Evolutionary conservation across 805 yeast species (phyloP), one percentile per base, ranked within the genome.

Genomic region (Priceomyces medius): DNA sequence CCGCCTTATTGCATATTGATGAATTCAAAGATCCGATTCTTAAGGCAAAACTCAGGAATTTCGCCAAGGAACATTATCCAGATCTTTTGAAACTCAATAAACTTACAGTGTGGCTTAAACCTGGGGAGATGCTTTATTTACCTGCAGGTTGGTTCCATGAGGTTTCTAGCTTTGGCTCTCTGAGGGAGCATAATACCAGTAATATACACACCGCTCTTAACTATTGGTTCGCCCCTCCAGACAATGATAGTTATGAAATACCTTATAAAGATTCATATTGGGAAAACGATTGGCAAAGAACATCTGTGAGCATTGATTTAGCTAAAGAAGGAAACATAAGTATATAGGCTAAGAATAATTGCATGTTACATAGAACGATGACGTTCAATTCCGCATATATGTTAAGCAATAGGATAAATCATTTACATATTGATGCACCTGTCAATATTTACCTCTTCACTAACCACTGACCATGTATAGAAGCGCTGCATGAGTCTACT

Each of bases 61-160:
- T 70, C 35, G 73, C 77, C 1, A 47, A 64, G n/a, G 40, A 47
- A 3, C 56, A 66, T 21, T 83, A 75, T 59, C 85, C 85, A 0
- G 66, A 70, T 1, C 66, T 81, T 38, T 53, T 70, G 31, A 45
- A 60, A 1, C 64, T 79, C 1, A 58, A 65, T 14, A 66, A 69
- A 35, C 53, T 73, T 12, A 64, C 71, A 13, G 79, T 80, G 1
- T 65, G 73, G 54, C 48, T 85, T 20, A 54, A 71, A 20, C 80
- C 83, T 0, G 88, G 88, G 0, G 80, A 83, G 37, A 78, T 82
- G 81, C 57, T 85, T 17, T 85, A 77, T 54, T 56, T 85, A 19
- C 91, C 91, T 0, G 76, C 85, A 1, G 89, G 91, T 2, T 85
- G 90, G 90, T 85, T 85, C 53, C 91, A 85, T 56, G 91, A 85